Evolutionary conservation across 73 alveolate species (phyloP).

Genomic region (Paramecium pentaurelia): DNA sequence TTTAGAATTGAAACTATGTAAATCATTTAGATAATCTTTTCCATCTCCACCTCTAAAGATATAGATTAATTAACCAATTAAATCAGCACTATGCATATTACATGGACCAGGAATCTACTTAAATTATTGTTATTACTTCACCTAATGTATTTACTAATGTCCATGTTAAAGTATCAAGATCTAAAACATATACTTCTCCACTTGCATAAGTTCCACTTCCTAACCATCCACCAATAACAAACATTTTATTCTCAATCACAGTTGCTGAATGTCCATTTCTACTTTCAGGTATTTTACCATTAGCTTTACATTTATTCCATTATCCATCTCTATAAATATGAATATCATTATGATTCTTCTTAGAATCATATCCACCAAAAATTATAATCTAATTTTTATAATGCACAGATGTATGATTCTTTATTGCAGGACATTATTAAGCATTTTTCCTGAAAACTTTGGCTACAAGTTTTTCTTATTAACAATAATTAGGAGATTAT

Average conservation of each 20-base stretch:
- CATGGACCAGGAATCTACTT: slow-evolving; percentile 79
- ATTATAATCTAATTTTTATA: slow-evolving; percentile 70
- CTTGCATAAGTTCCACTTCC: slow-evolving; percentile 84
- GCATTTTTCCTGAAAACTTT: neutral
- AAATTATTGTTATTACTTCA: neutral
- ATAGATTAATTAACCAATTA: slow-evolving; percentile 71
- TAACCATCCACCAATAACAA: slow-evolving; percentile 90
- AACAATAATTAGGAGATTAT: neutral
- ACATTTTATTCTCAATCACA: slow-evolving; percentile 72
- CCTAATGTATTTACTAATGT: slow-evolving; percentile 69
- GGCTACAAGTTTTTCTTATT: neutral
- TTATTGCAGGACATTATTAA: slow-evolving; percentile 57
- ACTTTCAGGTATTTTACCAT: slow-evolving; percentile 82
- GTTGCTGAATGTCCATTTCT: slow-evolving; percentile 95
- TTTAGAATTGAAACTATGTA: slow-evolving; percentile 71
- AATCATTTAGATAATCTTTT: slow-evolving; percentile 83
- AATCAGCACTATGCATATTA: slow-evolving; percentile 91
- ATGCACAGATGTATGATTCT: slow-evolving; percentile 84
- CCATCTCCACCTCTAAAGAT: slow-evolving; percentile 96
- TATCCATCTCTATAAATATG: slow-evolving; percentile 60
- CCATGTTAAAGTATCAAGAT: slow-evolving; percentile 70
- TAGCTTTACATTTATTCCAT: slow-evolving; percentile 63
- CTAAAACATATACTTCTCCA: slow-evolving; percentile 77
- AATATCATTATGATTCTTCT: slow-evolving; percentile 76
- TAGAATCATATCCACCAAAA: slow-evolving; percentile 87